These are phyloP conservation scores for Ceratocystis colombiana DNA, from an alignment of 2,329 filamentous ascomycete genomes.

Conservation along the genomic window DNA sequence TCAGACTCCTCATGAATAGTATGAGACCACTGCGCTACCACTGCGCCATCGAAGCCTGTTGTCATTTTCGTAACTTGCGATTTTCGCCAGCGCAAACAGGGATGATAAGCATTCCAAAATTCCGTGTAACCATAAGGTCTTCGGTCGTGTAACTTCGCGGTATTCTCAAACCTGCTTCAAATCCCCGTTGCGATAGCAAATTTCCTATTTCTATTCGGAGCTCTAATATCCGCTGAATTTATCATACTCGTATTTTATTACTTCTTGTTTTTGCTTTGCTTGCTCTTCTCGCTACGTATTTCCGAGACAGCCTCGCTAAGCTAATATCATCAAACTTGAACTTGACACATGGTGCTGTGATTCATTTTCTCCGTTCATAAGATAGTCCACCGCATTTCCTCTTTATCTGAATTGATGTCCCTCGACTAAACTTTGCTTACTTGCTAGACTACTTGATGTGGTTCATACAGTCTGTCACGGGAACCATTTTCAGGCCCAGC, in stretches of 20 bases:
- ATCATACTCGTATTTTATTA: neutral
- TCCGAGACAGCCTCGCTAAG: slow-evolving; percentile 6
- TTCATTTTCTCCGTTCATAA: too few relatives aligned
- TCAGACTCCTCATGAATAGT: slow-evolving; percentile 23
- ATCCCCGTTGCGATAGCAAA: too few relatives aligned
- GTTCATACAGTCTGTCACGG: neutral
- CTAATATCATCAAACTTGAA: neutral
- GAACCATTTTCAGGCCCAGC: neutral
- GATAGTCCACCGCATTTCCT: too few relatives aligned
- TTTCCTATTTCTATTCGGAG: too few relatives aligned
- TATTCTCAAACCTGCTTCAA: too few relatives aligned
- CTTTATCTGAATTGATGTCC: too few relatives aligned
- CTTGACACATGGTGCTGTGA: neutral
- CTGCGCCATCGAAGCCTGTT: slow-evolving; percentile 25
- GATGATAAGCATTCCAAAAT: neutral
- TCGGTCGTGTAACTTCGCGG: neutral
- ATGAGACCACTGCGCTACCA: slow-evolving; percentile 26
- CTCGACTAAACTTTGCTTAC: too few relatives aligned
- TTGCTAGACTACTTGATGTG: neutral
- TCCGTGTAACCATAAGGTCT: neutral
- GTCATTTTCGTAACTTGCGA: neutral
- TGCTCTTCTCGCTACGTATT: neutral
- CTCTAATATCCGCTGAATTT: neutral
- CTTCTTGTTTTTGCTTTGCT: neutral
- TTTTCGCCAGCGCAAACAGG: neutral